A percentile compares a stretch with the other conserved stretches of the same genome.
These are phyloP conservation scores for Russula griseocarnosa DNA, from an alignment of 768 basidiomycete genomes.

Conservation along the genomic window DNA sequence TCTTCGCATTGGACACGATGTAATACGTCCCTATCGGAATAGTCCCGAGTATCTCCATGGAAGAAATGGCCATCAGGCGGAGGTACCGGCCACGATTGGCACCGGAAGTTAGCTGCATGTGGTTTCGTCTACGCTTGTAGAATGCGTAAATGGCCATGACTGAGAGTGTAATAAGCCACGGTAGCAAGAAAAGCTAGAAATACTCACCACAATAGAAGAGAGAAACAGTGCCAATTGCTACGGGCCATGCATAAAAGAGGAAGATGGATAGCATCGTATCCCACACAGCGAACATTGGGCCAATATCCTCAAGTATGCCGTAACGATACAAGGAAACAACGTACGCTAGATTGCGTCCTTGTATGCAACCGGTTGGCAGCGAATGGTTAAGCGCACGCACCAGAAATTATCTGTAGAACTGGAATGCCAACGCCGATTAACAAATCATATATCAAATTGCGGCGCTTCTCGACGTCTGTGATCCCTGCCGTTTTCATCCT, in stretches of 20 bases:
- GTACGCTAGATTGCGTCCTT: too few relatives aligned
- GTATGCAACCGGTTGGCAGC: background rate
- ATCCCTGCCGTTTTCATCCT: too few relatives aligned
- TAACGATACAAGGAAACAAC: background rate
- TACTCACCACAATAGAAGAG: slow-evolving; percentile 40
- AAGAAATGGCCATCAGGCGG: background rate
- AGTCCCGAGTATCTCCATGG: background rate
- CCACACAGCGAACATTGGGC: too few relatives aligned
- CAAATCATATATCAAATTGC: too few relatives aligned
- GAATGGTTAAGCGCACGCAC: background rate
- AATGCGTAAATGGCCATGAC: slow-evolving; percentile 32
- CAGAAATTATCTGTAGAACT: background rate
- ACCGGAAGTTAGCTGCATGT: too few relatives aligned
- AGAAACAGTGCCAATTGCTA: slow-evolving; percentile 30
- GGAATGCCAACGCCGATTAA: too few relatives aligned
- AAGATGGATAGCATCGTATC: slow-evolving; percentile 33
- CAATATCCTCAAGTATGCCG: slow-evolving; percentile 38
- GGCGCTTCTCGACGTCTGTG: too few relatives aligned
- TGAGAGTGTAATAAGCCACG: slow-evolving; percentile 17
- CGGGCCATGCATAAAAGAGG: slow-evolving; percentile 34
- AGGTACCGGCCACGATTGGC: slow-evolving; percentile 27
- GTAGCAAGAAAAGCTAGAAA: background rate
- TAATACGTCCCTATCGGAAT: background rate
- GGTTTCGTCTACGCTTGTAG: slow-evolving; percentile 26
- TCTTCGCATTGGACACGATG: background rate